A percentile compares a stretch with the other conserved stretches of the same genome.
Conservation (phyloP, 2,329 filamentous ascomycete species). For the Fusarium multiceps region DNA sequence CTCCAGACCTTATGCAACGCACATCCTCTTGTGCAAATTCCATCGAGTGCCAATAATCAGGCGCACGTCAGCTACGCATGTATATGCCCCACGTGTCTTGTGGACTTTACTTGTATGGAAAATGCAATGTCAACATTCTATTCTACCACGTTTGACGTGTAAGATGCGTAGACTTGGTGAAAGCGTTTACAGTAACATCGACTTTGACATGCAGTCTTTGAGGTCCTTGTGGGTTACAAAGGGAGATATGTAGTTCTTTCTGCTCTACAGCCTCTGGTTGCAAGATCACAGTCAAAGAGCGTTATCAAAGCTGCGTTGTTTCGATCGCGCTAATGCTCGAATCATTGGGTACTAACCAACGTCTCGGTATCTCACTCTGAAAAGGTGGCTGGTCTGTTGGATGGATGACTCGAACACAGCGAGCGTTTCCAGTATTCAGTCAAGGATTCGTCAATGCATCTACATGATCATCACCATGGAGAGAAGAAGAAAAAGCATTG, state of each 20-base stretch:
- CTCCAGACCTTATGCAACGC: constrained; percentile 11
- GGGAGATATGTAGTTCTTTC: not conserved
- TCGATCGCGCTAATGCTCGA: constrained; percentile 25
- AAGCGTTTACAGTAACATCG: not conserved
- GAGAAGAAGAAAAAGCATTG: not conserved
- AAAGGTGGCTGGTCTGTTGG: not conserved
- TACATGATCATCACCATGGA: not conserved
- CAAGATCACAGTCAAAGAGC: not conserved
- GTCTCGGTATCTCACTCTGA: constrained; percentile 23
- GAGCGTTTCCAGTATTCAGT: not conserved
- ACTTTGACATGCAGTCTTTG: not conserved
- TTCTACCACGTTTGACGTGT: constrained; percentile 1
- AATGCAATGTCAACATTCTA: constrained; percentile 12
- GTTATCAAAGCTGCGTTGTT: constrained; percentile 21
- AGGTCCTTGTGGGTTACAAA: not conserved
- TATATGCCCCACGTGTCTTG: constrained; percentile 31
- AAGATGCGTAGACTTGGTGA: not conserved
- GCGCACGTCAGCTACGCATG: constrained; percentile 25
- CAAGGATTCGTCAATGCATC: not conserved
- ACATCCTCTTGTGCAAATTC: not conserved
- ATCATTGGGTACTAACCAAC: constrained; percentile 16
- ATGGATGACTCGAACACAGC: not conserved
- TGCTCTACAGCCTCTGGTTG: not conserved
- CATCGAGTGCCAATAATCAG: not conserved
- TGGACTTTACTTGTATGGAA: constrained; percentile 10